Percentiles rank a stretch among this genome's conserved stretches.
These are phyloP conservation scores for Teunomyces atbi DNA, from an alignment of 805 yeast genomes.

Conservation along the genomic window DNA sequence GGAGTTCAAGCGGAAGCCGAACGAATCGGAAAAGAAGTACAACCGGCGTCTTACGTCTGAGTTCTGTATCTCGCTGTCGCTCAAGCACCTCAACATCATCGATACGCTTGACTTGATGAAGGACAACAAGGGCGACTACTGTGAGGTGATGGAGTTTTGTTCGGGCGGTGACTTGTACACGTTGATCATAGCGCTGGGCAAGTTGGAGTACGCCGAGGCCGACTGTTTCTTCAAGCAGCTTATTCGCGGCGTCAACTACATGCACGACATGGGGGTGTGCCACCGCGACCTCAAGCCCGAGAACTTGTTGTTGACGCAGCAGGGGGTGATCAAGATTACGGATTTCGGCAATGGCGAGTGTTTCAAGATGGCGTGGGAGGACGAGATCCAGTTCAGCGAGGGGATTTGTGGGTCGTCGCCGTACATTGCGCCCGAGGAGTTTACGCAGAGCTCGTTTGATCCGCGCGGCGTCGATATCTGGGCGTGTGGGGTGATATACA, in stretches of 20 bases:
- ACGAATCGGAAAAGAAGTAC: conserved; percentile 64
- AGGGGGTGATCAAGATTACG: conserved; percentile 75
- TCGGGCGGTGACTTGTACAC: conserved; percentile 80
- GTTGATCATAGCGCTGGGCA: conserved; percentile 71
- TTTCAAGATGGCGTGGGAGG: conserved; percentile 83
- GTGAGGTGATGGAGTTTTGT: conserved; percentile 85
- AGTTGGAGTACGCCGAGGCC: conserved; percentile 77
- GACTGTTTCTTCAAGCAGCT: conserved; percentile 89
- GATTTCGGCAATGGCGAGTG: conserved; percentile 89
- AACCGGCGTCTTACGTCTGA: conserved; percentile 75
- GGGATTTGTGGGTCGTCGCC: conserved; percentile 88
- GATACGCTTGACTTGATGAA: conserved; percentile 72
- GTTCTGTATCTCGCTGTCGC: conserved; percentile 75
- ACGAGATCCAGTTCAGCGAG: conserved; percentile 62
- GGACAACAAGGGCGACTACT: conserved; percentile 79
- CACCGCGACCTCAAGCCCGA: conserved; percentile 92
- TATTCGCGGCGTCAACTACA: conserved; percentile 77
- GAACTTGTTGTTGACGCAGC: conserved; percentile 68
- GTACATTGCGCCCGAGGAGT: conserved; percentile 89
- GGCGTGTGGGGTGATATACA: conserved; percentile 90
- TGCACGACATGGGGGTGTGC: conserved; percentile 88
- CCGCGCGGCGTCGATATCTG: conserved; percentile 83
- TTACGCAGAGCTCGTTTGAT: conserved; percentile 63
- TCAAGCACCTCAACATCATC: conserved; percentile 76
- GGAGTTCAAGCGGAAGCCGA: conserved; percentile 65